Evolutionary conservation across 2,329 filamentous ascomycete genomes (phyloP).

Genomic region (Sordariomycetes sp.): DNA sequence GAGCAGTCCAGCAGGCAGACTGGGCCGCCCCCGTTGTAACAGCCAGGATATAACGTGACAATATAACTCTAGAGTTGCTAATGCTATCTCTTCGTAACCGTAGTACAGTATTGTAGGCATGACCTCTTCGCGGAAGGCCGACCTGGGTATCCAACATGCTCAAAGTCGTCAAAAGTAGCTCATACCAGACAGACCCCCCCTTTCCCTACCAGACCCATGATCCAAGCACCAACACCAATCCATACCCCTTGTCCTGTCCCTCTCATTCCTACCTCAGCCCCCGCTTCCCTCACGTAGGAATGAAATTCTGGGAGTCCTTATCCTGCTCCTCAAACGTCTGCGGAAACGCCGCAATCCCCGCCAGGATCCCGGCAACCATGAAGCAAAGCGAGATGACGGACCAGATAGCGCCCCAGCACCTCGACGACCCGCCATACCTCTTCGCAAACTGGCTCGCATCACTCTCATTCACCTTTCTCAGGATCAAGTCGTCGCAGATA

Average conservation of each 20-base stretch:
- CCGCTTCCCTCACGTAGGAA: slow-evolving; percentile 25
- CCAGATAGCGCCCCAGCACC: slow-evolving; percentile 75
- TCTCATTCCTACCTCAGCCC: not conserved
- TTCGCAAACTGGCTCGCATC: slow-evolving; percentile 70
- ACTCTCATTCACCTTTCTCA: slow-evolving; percentile 63
- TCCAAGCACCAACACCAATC: not conserved
- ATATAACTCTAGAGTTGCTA: too few species aligned
- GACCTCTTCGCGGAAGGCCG: too few species aligned
- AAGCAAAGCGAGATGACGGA: slow-evolving; percentile 57
- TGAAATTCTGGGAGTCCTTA: slow-evolving; percentile 54
- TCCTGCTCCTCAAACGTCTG: slow-evolving; percentile 56
- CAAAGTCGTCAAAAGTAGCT: not conserved
- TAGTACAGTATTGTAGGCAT: too few species aligned
- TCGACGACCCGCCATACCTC: slow-evolving; percentile 64
- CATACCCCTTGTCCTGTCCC: not conserved
- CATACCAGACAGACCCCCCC: not conserved
- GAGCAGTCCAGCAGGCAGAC: too few species aligned
- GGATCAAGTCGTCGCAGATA: slow-evolving; percentile 71
- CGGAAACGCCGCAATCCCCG: slow-evolving; percentile 63
- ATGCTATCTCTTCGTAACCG: too few species aligned
- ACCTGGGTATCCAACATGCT: too few species aligned
- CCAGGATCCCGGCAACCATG: slow-evolving; percentile 63
- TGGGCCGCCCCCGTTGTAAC: too few species aligned
- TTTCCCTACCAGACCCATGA: not conserved
- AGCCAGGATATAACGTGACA: too few species aligned